A percentile compares a stretch with the other conserved stretches of the same genome.
Conservation (phyloP, 305 asterid species). For the Striga hermonthica region DNA sequence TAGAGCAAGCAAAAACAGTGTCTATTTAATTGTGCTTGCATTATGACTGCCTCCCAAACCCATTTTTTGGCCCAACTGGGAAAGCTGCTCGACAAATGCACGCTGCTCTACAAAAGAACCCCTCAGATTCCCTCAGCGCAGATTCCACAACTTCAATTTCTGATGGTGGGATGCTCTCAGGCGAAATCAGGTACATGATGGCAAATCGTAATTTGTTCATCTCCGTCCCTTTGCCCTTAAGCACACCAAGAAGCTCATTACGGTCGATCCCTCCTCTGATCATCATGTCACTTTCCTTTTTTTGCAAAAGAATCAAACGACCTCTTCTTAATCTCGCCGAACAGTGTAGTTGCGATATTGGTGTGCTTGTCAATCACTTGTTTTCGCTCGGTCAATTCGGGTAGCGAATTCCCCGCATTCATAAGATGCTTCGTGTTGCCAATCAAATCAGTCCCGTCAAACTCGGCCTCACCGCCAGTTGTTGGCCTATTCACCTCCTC, state of each 20-base stretch:
- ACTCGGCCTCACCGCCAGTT: conserved; percentile 76
- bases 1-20: too few species aligned
- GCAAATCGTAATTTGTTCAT: conserved; percentile 73
- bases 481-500: conserved; percentile 81
- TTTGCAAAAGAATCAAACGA: conserved; percentile 73
- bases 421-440: conserved; percentile 89
- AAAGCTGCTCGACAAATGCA: conserved; percentile 83
- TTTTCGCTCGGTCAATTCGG: conserved; percentile 86
- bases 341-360: conserved; percentile 74
- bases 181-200: conserved; percentile 69
- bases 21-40: conserved; percentile 32
- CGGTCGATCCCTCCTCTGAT: conserved; percentile 74
- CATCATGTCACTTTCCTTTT: conserved; percentile 84
- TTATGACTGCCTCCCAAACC: conserved; percentile 56
- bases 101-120: too few species aligned
- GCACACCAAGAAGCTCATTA: conserved; percentile 60
- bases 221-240: conserved; percentile 73
- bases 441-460: conserved; percentile 72
- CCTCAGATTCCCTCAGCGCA: conserved; percentile 76
- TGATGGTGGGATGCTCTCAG: conserved; percentile 58
- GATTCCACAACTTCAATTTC: conserved; percentile 74
- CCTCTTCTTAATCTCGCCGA: conserved; percentile 84
- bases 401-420: conserved; percentile 84
- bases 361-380: conserved; percentile 89
- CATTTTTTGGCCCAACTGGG: conserved; percentile 74